Base-by-base conservation (phyloP, 164 flowering plant species). In the Nymphaea colorata region DNA sequence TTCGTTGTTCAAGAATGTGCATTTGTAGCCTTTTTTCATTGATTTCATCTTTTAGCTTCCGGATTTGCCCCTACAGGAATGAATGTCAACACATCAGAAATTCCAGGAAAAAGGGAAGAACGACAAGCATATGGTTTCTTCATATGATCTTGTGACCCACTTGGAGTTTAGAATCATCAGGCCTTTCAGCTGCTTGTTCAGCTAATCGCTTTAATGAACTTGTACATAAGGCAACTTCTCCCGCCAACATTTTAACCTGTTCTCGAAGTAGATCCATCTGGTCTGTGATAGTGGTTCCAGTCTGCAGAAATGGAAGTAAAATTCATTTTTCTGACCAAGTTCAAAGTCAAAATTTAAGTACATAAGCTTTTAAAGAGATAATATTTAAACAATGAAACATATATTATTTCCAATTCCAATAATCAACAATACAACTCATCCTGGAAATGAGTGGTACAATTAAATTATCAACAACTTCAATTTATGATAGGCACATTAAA, bases 191-290 rank as follows among this genome's bases (percentile, higher is more conserved):
- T 73, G 88, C 88, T 76, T 85, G 83, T 65, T 89, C 94, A 47
- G 88, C 80, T 68, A 91, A 71, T 76, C 98, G 75, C 79, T 83
- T 89, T 74, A 90, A 74, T 67, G 96, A 83, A 80, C 94, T 91
- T 44, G 86, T 83, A 62, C 77, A 80, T 65, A 89, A 70, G 65
- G 98, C 98, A 62, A 91, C 82, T 64, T 91, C 98, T 59, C 92
- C 98, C 65, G 93, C 93, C 65, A 91, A 71, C 84, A 88, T 79
- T 73, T 89, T 89, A 67, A 83, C 77, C 78, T 91, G 96, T 79
- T 91, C 98, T 8, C 80, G 79, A 44, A 88, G 85, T 74, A 89
- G 89, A 68, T 91, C 94, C 89, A 89, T 86, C 75, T 89, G 91
- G 77, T 89, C 98, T 15, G 83, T 77, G 68, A 85, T 79, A 43